Conservation (phyloP, 176 grass and related monocot species). For the Rhynchospora pubera region DNA sequence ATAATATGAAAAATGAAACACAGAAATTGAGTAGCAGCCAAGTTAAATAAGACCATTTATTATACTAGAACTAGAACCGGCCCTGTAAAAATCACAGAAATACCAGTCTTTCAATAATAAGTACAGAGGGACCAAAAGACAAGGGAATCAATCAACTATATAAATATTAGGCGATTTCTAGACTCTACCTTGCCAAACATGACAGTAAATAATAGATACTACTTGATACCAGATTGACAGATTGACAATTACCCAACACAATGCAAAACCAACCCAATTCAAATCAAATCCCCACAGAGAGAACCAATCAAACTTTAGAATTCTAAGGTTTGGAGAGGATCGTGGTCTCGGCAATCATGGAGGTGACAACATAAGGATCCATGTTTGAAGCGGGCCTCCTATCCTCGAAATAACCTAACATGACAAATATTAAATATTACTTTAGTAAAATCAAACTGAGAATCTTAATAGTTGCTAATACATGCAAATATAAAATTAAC, state of each 20-base stretch:
- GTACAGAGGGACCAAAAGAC: conserved; percentile 26
- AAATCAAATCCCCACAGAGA: conserved; percentile 13
- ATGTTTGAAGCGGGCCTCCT: conserved; percentile 99
- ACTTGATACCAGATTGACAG: neutral
- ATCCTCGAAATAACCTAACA: conserved; percentile 82
- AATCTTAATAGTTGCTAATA: neutral
- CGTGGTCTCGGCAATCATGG: conserved; percentile 87
- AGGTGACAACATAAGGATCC: conserved; percentile 92
- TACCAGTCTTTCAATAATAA: conserved; percentile 28
- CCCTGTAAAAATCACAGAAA: conserved; percentile 1
- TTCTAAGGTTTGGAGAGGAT: conserved; percentile 62
- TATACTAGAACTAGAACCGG: neutral
- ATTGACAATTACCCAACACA: conserved; percentile 5
- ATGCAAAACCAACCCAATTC: neutral
- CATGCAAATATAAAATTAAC: neutral
- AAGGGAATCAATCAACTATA: conserved; percentile 26
- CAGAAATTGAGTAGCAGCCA: neutral
- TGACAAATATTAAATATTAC: neutral
- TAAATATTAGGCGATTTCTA: conserved; percentile 17
- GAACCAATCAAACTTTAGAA: conserved; percentile 15
- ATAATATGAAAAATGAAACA: neutral
- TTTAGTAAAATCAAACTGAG: neutral
- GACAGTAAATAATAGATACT: conserved; percentile 11
- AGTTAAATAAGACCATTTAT: neutral
- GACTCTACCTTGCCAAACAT: conserved; percentile 17